Conservation (phyloP, 1,139 yeast species). For the Magnusiomyces paraingens region DNA sequence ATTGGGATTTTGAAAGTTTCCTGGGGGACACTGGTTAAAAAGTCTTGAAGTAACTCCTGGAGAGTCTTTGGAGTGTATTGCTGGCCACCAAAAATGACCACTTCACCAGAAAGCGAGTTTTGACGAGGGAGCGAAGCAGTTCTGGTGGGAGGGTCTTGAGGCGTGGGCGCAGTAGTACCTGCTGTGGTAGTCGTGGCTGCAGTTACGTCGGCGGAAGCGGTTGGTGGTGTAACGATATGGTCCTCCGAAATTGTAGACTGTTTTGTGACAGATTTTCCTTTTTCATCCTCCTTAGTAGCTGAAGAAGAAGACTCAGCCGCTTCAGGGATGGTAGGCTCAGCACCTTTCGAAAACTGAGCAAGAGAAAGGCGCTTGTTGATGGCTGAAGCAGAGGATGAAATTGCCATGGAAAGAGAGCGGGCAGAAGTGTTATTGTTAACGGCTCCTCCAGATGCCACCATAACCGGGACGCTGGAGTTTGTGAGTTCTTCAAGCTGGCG, state of each 20-base stretch:
- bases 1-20: constrained; percentile 50
- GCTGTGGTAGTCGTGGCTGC: not conserved
- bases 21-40: constrained; percentile 42
- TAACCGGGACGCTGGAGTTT: constrained; percentile 11
- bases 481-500: constrained; percentile 54
- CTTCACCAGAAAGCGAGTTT: constrained; percentile 11
- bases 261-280: too few relatives aligned
- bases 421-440: not conserved
- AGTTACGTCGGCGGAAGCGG: not conserved
- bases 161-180: constrained; percentile 1
- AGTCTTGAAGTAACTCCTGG: constrained; percentile 24
- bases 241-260: too few relatives aligned
- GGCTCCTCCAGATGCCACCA: constrained; percentile 12
- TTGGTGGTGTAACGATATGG: too few relatives aligned
- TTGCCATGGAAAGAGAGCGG: constrained; percentile 1
- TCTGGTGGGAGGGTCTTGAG: not conserved
- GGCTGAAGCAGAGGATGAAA: constrained; percentile 4
- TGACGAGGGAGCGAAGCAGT: not conserved
- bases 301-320: too few relatives aligned
- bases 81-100: constrained; percentile 28
- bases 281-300: too few relatives aligned
- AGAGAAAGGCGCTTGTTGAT: constrained; percentile 8
- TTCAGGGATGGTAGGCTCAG: too few relatives aligned
- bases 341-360: not conserved
- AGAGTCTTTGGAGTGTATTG: constrained; percentile 30